Evolutionary conservation across 2,329 filamentous ascomycete genomes (phyloP), one percentile per base, ranked within the genome.

Genomic region (Microdochium nivale): DNA sequence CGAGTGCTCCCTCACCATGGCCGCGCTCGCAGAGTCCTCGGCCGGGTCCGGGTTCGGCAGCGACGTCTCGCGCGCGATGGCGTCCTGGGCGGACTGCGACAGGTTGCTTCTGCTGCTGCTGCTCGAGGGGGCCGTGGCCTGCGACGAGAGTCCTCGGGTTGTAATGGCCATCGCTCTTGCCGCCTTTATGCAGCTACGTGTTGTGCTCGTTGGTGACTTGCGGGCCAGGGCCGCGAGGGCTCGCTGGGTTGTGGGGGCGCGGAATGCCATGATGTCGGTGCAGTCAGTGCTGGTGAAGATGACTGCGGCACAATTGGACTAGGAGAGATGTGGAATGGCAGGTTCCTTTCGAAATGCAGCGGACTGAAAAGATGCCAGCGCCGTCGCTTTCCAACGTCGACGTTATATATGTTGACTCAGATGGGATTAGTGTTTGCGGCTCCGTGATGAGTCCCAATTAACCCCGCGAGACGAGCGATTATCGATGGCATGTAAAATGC

Each of bases 1-100:
- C 30, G 84, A 79, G 62, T 90, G 84, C 55, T 88, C 81, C 58
- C 82, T 78, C 57, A 96, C 81, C 54, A 96, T 79, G 27, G 83
- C 78, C 32, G 83, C 80, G 57, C 88, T 95, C 24, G 57, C 50
- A 13, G 63, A 66, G 46, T 63, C 61, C 16, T 59, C 60, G 2
- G 61, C 49, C 2, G 64, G 63, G 47, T 67, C 64, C 33, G 63
- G 61, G 46, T 66, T 65, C 37, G 63, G 59, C 14, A 67, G 56
- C 44, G 60, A 54, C 25, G 63, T 59, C 44, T 66, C 63, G 25
- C 55, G 60, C 16, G 55, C 53, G 46, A 62, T 60, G 37, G 60
- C 58, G 46, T 59, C 52, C 52, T 61, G 55, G 16, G 56, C 50
- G 32, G 60, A 53, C 37, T 57, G 57, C 24, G 61, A 56, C 37